Evolutionary conservation across 2,329 filamentous ascomycete species (phyloP), one percentile per base, ranked within the genome.

Genomic region (Ascochyta lentis): DNA sequence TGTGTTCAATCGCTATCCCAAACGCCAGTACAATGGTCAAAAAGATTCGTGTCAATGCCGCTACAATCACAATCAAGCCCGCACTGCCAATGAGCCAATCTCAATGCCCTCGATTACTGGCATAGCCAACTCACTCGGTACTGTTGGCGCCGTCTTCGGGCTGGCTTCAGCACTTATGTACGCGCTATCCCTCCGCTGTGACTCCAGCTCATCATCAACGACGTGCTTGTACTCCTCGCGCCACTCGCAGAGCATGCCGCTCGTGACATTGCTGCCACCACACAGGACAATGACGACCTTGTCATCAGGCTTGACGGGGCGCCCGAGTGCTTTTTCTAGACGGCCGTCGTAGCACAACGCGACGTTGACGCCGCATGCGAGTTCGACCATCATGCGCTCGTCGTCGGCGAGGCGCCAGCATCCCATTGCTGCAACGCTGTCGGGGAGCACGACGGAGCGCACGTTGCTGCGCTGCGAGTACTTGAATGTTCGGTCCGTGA

Each of bases 201-300:
- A 57, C 60, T 68, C 63, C 1, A 52, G 57, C 56, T 68, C 64
- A 34, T 45, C 38, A 4, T 57, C 54, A 2, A 57, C n/a, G 40
- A 63, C 55, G 13, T 64, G 62, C 34, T 64, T 66, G 55, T 79
- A 78, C 66, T 78, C 74, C 48, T 73, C 55, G 58, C 79, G 76
- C 76, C 81, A 85, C 48, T 77, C 76, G 27, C 75, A 76, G 52
- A 85, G 68, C 77, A 82, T 82, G 45, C 80, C 78, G 3, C 81
- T 74, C 1, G 76, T 81, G 29, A 85, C 77, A 65, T 82, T 82
- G 46, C 77, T 82, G 13, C 81, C 83, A 1, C 94, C 94, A 69
- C 94, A 98, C 6, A 97, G 86, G 23, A 96, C 82, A 49, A 97
- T 80, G 1, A 97, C 92, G 6, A 97, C 84, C 61, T 90, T 91